phyloP scores from a whole-genome alignment of 768 basidiomycete species.

The Boletus pseudo-olivaceus region DNA sequence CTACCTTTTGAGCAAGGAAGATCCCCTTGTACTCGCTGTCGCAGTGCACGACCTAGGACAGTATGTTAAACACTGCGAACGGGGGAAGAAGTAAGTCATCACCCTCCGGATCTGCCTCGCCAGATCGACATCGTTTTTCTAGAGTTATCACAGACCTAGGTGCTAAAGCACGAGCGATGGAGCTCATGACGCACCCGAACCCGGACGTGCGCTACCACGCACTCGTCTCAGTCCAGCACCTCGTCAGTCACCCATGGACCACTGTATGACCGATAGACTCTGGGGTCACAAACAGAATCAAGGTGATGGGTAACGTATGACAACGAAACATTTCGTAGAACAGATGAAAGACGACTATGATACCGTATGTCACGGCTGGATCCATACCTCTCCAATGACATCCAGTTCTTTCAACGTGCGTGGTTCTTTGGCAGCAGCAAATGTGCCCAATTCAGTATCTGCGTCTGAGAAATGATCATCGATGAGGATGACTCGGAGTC shows the following conservation, averaged over 20 bases:
- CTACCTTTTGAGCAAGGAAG: conserved; percentile 60
- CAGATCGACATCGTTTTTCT: neutral
- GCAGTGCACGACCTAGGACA: conserved; percentile 92
- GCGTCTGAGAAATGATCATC: conserved; percentile 48
- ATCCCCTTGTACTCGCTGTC: conserved; percentile 82
- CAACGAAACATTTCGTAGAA: conserved; percentile 6
- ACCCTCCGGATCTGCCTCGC: neutral
- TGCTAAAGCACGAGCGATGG: conserved; percentile 85
- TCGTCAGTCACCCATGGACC: conserved; percentile 88
- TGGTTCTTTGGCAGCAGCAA: conserved; percentile 34
- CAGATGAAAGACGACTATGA: conserved; percentile 8
- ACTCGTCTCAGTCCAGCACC: conserved; percentile 82
- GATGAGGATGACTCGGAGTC: conserved; percentile 64
- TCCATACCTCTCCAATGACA: conserved; percentile 69
- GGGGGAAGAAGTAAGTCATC: conserved; percentile 79
- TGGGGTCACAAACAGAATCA: neutral
- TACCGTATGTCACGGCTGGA: conserved; percentile 33
- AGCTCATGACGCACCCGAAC: conserved; percentile 87
- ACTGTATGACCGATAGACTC: conserved; percentile 29
- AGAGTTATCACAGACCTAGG: conserved; percentile 82
- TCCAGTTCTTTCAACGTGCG: conserved; percentile 67
- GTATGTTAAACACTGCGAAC: conserved; percentile 88
- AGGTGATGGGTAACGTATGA: conserved; percentile 2
- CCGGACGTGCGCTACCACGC: conserved; percentile 92
- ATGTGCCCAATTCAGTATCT: conserved; percentile 24